A percentile compares a stretch with the other conserved stretches of the same genome.
These are phyloP conservation scores for Tuctoria greenei DNA, from an alignment of 176 grass and related monocot genomes.

Conservation along the genomic window DNA sequence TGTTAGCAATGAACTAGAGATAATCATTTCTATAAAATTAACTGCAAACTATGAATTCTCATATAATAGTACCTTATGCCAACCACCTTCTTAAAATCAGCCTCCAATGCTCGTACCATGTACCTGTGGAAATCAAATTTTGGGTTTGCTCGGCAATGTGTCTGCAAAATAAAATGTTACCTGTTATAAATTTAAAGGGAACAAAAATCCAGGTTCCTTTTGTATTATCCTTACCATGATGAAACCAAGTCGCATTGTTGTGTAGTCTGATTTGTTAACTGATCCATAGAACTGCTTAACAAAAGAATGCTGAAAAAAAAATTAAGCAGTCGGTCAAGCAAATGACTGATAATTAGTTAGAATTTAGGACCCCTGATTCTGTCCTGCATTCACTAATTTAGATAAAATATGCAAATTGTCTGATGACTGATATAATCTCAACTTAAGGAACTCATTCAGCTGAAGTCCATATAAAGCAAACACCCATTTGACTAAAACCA, in stretches of 20 bases:
- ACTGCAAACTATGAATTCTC: background rate
- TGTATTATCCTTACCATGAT: conserved; percentile 44
- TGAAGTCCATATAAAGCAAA: background rate
- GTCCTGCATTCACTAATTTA: background rate
- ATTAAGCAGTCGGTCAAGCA: background rate
- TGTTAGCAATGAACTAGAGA: conserved; percentile 4
- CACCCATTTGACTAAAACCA: background rate
- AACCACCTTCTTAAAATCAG: conserved; percentile 93
- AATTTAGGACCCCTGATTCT: background rate
- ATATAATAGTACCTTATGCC: conserved; percentile 64
- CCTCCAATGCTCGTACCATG: conserved; percentile 80
- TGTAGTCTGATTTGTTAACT: conserved; percentile 74
- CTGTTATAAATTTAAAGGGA: background rate
- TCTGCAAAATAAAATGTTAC: conserved; percentile 35
- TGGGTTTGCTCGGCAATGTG: conserved; percentile 70
- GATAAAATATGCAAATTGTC: background rate
- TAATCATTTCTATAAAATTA: conserved; percentile 14
- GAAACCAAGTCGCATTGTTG: conserved; percentile 81
- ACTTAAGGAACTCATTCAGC: background rate
- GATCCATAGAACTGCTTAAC: conserved; percentile 77
- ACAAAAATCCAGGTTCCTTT: background rate
- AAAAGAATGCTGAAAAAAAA: conserved; percentile 74
- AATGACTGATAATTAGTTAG: background rate
- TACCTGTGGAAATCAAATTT: conserved; percentile 91
- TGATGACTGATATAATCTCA: background rate